Conservation (phyloP, 768 basidiomycete genomes). For the Hydnomerulius pinastri region DNA sequence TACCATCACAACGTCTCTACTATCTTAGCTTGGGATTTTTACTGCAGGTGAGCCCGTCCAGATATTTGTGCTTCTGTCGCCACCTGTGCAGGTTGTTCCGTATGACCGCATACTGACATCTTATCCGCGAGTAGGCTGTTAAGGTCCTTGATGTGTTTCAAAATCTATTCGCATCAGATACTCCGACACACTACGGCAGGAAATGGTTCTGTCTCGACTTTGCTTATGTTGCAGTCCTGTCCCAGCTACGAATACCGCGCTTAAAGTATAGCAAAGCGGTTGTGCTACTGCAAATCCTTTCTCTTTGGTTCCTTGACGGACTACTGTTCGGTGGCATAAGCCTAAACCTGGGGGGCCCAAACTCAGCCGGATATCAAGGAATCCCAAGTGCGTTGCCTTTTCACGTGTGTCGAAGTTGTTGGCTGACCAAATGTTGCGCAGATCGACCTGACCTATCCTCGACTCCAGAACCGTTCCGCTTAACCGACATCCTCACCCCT, state of each 20-base stretch:
- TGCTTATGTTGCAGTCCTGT: conserved; percentile 55
- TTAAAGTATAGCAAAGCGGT: conserved; percentile 66
- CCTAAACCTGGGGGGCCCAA: conserved; percentile 46
- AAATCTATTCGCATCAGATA: conserved; percentile 49
- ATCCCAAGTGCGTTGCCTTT: conserved; percentile 34
- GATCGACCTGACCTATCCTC: conserved; percentile 40
- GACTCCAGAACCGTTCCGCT: conserved; percentile 45
- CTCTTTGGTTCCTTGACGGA: conserved; percentile 65
- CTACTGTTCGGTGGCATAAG: conserved; percentile 72
- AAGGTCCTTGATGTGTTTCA: conserved; percentile 74
- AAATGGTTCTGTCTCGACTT: conserved; percentile 80
- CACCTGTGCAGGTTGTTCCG: too few relatives aligned
- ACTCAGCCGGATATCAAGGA: conserved; percentile 17
- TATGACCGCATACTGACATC: conserved; percentile 5
- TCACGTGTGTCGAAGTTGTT: background rate
- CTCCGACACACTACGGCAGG: conserved; percentile 44
- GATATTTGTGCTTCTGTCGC: background rate
- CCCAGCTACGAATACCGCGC: conserved; percentile 71
- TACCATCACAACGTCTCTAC: conserved; percentile 81
- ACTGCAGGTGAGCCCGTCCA: conserved; percentile 58
- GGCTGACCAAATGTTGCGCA: conserved; percentile 17
- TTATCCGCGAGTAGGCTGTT: conserved; percentile 57
- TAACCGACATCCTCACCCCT: conserved; percentile 51
- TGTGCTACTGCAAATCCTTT: conserved; percentile 60
- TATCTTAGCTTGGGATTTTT: conserved; percentile 73